Evolutionary conservation across 306 rosid genomes (phyloP).

Genomic region (Chamaecrista fasciculata): DNA sequence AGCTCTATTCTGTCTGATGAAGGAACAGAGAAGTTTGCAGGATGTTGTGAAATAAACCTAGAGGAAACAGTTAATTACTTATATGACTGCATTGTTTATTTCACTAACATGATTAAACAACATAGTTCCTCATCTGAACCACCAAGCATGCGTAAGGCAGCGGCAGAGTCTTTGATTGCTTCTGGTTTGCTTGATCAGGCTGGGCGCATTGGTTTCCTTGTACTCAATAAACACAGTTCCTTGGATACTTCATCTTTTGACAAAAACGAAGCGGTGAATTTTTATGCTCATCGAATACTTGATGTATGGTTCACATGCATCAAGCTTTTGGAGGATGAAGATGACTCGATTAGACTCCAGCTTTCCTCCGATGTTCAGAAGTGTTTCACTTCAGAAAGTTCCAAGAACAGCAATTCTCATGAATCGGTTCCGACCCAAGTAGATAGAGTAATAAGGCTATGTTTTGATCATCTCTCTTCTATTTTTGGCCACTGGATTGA

Average conservation of each 20-base stretch:
- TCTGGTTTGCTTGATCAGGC: constrained; percentile 91
- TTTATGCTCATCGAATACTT: constrained; percentile 63
- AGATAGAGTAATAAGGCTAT: constrained; percentile 72
- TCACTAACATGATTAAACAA: constrained; percentile 50
- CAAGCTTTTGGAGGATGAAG: constrained; percentile 92
- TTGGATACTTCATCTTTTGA: constrained; percentile 35
- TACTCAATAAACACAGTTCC: constrained; percentile 41
- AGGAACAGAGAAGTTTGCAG: constrained; percentile 23
- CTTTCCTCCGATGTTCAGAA: constrained; percentile 69
- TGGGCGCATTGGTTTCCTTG: constrained; percentile 42
- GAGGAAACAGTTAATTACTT: constrained; percentile 35
- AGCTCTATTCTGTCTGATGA: constrained; percentile 42
- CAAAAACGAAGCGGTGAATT: constrained; percentile 50
- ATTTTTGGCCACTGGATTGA: constrained; percentile 81
- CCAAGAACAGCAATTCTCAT: constrained; percentile 31
- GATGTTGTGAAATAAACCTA: constrained; percentile 30
- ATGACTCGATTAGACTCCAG: constrained; percentile 63
- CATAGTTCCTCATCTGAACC: constrained; percentile 71
- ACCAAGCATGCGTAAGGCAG: constrained; percentile 72
- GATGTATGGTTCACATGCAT: constrained; percentile 84
- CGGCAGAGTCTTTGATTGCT: constrained; percentile 76
- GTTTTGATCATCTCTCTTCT: constrained; percentile 80
- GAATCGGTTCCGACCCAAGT: constrained; percentile 74
- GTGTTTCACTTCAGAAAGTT: constrained; percentile 51
- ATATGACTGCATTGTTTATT: constrained; percentile 54